phyloP scores from a whole-genome alignment of 306 rosid genomes.

The Citrullus colocynthis region DNA sequence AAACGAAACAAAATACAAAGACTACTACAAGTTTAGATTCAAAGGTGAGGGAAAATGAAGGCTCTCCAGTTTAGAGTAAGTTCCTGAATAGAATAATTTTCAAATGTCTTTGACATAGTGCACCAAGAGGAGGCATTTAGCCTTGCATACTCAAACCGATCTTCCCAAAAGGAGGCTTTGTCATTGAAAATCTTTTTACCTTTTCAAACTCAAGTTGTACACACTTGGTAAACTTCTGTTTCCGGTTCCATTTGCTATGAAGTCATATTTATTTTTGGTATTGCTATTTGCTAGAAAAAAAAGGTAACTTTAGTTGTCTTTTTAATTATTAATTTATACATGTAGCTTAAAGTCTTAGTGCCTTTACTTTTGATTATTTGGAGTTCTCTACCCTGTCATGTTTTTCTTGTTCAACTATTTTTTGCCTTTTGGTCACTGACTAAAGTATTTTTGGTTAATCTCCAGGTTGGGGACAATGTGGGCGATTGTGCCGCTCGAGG shows the following conservation, averaged over 20 bases:
- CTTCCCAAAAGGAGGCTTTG: too few relatives aligned
- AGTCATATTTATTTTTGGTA: not conserved
- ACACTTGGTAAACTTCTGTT: too few relatives aligned
- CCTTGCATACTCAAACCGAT: too few relatives aligned
- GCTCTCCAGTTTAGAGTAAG: too few relatives aligned
- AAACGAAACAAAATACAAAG: too few relatives aligned
- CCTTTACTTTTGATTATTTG: not conserved
- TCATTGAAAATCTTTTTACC: not conserved
- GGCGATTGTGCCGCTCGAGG: conserved; percentile 99
- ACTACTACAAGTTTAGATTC: too few relatives aligned
- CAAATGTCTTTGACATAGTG: too few relatives aligned
- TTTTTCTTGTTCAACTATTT: not conserved
- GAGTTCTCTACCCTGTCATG: not conserved
- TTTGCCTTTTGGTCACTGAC: not conserved
- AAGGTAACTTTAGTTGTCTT: not conserved
- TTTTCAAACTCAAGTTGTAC: too few relatives aligned
- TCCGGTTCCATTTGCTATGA: not conserved
- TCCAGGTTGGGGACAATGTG: conserved; percentile 94
- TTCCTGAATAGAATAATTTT: too few relatives aligned
- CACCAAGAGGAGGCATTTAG: too few relatives aligned
- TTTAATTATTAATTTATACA: not conserved
- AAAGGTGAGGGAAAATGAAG: too few relatives aligned
- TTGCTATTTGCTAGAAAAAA: not conserved
- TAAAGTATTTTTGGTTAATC: conserved; percentile 5
- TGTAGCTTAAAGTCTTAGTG: not conserved